A percentile compares a stretch with the other conserved stretches of the same genome.
Evolutionary conservation across 148 eudicot species (phyloP).

Genomic region (Rhododendron mucronatum): DNA sequence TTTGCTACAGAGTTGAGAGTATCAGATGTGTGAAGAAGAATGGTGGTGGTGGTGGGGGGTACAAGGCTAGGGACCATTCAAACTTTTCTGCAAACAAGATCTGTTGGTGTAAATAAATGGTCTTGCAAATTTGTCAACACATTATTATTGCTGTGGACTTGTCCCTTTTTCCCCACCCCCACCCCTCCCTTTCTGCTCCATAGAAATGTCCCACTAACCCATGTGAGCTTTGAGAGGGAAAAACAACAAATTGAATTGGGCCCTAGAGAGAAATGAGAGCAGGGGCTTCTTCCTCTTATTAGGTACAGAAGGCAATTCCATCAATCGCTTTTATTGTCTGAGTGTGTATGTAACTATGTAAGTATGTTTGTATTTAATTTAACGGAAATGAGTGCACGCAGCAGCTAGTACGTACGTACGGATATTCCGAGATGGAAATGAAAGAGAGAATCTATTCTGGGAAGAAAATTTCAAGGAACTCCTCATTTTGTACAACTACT

Average conservation of each 20-base stretch:
- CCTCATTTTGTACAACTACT: not conserved
- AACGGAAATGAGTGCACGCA: not conserved
- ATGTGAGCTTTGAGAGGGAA: not conserved
- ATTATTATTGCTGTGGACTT: not conserved
- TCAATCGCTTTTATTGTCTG: not conserved
- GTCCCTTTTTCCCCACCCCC: not conserved
- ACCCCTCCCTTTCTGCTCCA: not conserved
- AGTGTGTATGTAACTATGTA: not conserved
- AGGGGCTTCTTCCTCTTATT: not conserved
- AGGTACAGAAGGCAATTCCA: not conserved
- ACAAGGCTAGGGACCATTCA: not conserved
- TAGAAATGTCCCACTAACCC: not conserved
- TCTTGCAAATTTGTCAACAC: not conserved
- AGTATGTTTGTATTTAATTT: no score
- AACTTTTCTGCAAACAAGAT: not conserved
- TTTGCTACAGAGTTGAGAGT: not conserved
- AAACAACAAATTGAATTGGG: not conserved
- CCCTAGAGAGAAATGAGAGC: not conserved
- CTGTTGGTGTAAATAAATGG: not conserved
- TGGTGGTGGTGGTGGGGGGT: not conserved
- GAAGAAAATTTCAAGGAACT: not conserved
- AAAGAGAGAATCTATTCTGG: not conserved
- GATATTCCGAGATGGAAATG: not conserved
- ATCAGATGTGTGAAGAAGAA: not conserved
- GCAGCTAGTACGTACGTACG: no score